phyloP scores from a whole-genome alignment of 2,329 filamentous ascomycete species.

The Penicillium sp. region DNA sequence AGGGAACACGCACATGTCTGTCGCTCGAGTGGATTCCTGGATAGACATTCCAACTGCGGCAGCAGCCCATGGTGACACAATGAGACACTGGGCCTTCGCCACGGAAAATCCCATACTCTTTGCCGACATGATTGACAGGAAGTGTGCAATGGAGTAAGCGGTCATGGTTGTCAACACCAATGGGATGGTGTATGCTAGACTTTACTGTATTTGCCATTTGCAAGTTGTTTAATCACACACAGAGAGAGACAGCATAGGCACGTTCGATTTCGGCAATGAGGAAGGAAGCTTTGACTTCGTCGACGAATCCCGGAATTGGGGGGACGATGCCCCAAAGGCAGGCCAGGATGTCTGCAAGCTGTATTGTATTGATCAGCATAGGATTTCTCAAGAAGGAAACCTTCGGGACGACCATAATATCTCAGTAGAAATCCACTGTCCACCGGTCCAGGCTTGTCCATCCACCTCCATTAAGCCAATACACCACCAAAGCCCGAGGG shows the following conservation, averaged over 20 bases:
- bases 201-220: slow-evolving; percentile 9
- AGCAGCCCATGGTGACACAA: too few relatives aligned
- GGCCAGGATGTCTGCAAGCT: background rate
- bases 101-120: background rate
- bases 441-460: background rate
- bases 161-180: slow-evolving; percentile 5
- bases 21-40: too few relatives aligned
- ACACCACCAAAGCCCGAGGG: slow-evolving; percentile 60
- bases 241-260: slow-evolving; percentile 8
- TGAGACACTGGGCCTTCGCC: too few relatives aligned
- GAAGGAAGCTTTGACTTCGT: slow-evolving; percentile 1
- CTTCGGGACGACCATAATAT: background rate
- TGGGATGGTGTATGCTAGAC: slow-evolving; percentile 7
- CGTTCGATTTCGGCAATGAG: slow-evolving; percentile 10
- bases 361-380: background rate
- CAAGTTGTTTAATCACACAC: slow-evolving; percentile 4
- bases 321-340: slow-evolving; percentile 49
- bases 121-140: background rate
- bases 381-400: background rate
- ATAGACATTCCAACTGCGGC: too few relatives aligned
- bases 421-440: slow-evolving; percentile 10
- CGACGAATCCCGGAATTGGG: slow-evolving; percentile 3
- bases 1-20: too few relatives aligned
- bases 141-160: slow-evolving; percentile 4
- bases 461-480: slow-evolving; percentile 50